Evolutionary conservation across 441 rosid species (phyloP), one percentile per base, ranked within the genome.

Genomic region (Syzygium malaccense): DNA sequence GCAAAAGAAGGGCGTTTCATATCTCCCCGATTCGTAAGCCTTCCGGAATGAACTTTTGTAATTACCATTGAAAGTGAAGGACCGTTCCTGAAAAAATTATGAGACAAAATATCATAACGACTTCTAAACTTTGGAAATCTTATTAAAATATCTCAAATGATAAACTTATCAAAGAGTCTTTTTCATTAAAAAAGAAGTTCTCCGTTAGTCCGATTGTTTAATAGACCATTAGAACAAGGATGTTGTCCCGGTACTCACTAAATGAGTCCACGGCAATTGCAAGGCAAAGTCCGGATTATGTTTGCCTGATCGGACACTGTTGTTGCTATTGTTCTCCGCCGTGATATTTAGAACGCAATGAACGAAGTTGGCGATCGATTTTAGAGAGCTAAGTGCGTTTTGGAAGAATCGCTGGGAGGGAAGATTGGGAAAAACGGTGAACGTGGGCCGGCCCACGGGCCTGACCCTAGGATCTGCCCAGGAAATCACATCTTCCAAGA

Each of bases 321-420:
- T 32, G 78, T 32, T 9, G 26, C 1, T 18, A 0, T 9, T 68
- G 45, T 5, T 1, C 14, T 18, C 45, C 48, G 10, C 33, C 0
- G 26, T 1, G 20, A 68, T 33, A 0, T 1, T 18, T 4, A 18
- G 23, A 10, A 68, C 2, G 0, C 2, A 68, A 33, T 68, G 9
- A 9, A 68, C 19, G 79, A 32, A 68, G 10, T 4, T 33, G 79
- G 25, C 7, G 26, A 2, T 33, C 26, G 11, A 9, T 18, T 68
- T 33, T 4, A n/a, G 37, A 32, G 45, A 33, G 48, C 79, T 41
- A 19, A 33, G 26, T 20, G 45, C 1, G 2, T 33, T 33, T 68
- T 9, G 48, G 7, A 68, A 68, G 25, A 32, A 20, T 32, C 18
- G 19, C 0, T 1, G 2, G 1, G 0, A 9, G 45, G 4, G 78